Evolutionary conservation across 148 eudicot species (phyloP).

Genomic region (Oxyria digyna): DNA sequence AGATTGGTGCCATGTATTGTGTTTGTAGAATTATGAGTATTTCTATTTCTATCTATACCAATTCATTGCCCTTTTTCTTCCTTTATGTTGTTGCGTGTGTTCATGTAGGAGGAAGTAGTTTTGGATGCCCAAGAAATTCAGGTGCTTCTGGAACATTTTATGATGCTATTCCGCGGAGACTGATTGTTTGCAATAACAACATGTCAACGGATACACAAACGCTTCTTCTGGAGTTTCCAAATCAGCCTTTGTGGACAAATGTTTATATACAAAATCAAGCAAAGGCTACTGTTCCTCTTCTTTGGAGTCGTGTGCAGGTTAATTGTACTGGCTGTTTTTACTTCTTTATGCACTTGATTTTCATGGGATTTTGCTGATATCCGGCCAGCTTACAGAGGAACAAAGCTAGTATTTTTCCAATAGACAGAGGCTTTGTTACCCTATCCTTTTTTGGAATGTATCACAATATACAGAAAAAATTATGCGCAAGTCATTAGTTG

Average conservation of each 20-base stretch:
- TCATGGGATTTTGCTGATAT: background rate
- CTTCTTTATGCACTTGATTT: background rate
- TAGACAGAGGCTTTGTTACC: background rate
- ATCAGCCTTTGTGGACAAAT: slow-evolving; percentile 81
- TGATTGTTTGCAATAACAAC: slow-evolving; percentile 55
- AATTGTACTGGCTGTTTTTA: background rate
- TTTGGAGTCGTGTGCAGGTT: slow-evolving; percentile 98
- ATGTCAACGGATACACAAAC: slow-evolving; percentile 78
- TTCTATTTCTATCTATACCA: background rate
- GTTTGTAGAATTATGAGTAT: background rate
- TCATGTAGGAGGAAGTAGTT: slow-evolving; percentile 68
- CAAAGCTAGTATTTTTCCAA: background rate
- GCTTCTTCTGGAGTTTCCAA: slow-evolving; percentile 70
- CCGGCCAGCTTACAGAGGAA: background rate
- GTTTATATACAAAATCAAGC: slow-evolving; percentile 62
- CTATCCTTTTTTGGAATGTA: background rate
- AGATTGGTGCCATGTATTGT: background rate
- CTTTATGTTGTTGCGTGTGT: slow-evolving; percentile 4
- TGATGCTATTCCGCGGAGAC: slow-evolving; percentile 70
- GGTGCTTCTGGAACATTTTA: slow-evolving; percentile 95
- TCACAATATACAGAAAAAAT: background rate
- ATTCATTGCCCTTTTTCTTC: background rate
- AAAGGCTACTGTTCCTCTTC: slow-evolving; percentile 69
- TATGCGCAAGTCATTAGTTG: background rate
- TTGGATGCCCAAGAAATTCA: slow-evolving; percentile 74